phyloP scores from a whole-genome alignment of 2,329 filamentous ascomycete genomes.

The Aspergillus hortae region DNA sequence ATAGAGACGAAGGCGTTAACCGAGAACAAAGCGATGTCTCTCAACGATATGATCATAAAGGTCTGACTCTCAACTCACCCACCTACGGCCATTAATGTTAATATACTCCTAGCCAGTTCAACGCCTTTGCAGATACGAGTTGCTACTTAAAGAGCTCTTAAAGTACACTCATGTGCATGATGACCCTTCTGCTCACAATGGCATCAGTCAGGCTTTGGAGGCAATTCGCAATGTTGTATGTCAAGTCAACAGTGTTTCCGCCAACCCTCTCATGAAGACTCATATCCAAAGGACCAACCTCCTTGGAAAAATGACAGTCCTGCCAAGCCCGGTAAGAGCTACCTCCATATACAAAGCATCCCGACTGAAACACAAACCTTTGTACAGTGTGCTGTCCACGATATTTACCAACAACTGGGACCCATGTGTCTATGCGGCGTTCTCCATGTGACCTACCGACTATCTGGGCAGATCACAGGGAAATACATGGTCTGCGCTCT shows the following conservation, averaged over 20 bases:
- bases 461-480: slow-evolving; percentile 63
- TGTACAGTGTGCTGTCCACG: slow-evolving; percentile 31
- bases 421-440: slow-evolving; percentile 78
- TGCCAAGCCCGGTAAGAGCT: slow-evolving; percentile 50
- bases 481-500: slow-evolving; percentile 81
- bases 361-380: slow-evolving; percentile 9
- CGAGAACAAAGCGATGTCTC: slow-evolving; percentile 71
- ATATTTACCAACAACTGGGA: slow-evolving; percentile 74
- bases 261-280: slow-evolving; percentile 66
- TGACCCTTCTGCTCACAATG: slow-evolving; percentile 76
- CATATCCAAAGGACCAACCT: slow-evolving; percentile 79
- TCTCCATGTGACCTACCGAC: slow-evolving; percentile 79
- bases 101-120: slow-evolving; percentile 71
- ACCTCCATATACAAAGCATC: background rate
- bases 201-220: slow-evolving; percentile 70
- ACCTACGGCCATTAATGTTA: slow-evolving; percentile 7
- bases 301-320: slow-evolving; percentile 74
- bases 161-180: slow-evolving; percentile 80
- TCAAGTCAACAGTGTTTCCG: slow-evolving; percentile 80
- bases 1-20: slow-evolving; percentile 61
- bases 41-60: slow-evolving; percentile 88
- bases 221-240: slow-evolving; percentile 70
- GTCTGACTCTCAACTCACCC: slow-evolving; percentile 42
- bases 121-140: slow-evolving; percentile 82
- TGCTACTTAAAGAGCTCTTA: slow-evolving; percentile 79